Evolutionary conservation across 2,329 filamentous ascomycete species (phyloP).

Genomic region (Trichophyton equinum): DNA sequence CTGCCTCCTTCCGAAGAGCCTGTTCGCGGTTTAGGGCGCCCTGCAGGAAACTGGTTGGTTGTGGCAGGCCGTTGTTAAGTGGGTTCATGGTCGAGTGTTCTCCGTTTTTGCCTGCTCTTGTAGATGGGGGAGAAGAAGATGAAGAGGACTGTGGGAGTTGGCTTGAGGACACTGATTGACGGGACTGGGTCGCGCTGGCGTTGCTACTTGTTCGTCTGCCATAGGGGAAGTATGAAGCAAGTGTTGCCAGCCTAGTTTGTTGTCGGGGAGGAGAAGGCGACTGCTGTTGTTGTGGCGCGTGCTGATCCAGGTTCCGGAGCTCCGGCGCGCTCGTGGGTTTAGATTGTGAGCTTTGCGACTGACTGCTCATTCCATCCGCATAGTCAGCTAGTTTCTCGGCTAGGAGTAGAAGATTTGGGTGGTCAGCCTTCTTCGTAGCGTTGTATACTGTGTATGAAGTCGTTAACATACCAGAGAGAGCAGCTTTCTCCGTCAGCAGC

Average conservation of each 20-base stretch:
- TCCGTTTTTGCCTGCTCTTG: slow-evolving; percentile 9
- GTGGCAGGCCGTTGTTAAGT: slow-evolving; percentile 4
- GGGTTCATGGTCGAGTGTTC: slow-evolving; percentile 8
- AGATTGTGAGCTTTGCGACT: slow-evolving; percentile 18
- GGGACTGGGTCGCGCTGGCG: slow-evolving; percentile 17
- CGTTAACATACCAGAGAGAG: slow-evolving; percentile 37
- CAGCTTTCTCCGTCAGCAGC: slow-evolving; percentile 40
- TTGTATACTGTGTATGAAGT: background rate
- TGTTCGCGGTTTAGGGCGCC: slow-evolving; percentile 44
- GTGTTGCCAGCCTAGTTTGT: slow-evolving; percentile 27
- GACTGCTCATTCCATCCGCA: slow-evolving; percentile 47
- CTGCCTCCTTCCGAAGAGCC: slow-evolving; percentile 43
- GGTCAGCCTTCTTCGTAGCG: background rate
- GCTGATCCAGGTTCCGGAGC: slow-evolving; percentile 17
- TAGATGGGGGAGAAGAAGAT: slow-evolving; percentile 11
- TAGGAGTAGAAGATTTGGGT: slow-evolving; percentile 17
- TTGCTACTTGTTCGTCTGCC: slow-evolving; percentile 25
- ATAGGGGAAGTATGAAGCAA: slow-evolving; percentile 30
- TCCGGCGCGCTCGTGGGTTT: slow-evolving; percentile 7
- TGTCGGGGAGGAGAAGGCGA: slow-evolving; percentile 17
- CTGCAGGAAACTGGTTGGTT: slow-evolving; percentile 32
- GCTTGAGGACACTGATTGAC: slow-evolving; percentile 15
- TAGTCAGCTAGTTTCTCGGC: slow-evolving; percentile 49
- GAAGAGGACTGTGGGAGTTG: slow-evolving; percentile 10
- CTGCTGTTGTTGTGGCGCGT: slow-evolving; percentile 12